phyloP scores from a whole-genome alignment of 768 basidiomycete genomes.

The Amanita rimosa region DNA sequence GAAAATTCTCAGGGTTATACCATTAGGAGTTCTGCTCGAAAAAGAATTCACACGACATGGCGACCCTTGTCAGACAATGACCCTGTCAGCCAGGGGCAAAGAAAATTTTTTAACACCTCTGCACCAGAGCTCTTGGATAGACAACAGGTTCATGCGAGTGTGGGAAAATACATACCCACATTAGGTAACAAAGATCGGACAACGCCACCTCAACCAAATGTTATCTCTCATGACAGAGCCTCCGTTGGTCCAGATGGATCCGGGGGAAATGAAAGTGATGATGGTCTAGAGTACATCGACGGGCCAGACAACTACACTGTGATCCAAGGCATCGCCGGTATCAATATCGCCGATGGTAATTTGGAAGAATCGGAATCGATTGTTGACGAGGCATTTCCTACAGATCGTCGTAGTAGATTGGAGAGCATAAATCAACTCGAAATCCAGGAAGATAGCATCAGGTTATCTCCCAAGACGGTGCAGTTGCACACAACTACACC shows the following conservation, averaged over 20 bases:
- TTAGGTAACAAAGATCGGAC: neutral
- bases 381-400: neutral
- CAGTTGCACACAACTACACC: neutral
- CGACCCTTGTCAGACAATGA: neutral
- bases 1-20: neutral
- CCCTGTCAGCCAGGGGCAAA: neutral
- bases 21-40: neutral
- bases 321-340: neutral
- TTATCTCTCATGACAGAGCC: neutral
- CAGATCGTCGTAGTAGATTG: neutral
- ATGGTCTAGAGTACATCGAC: conserved; percentile 6
- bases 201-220: neutral
- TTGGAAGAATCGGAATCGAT: neutral
- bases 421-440: neutral
- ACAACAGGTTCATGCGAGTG: neutral
- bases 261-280: neutral
- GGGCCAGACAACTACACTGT: neutral
- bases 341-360: neutral
- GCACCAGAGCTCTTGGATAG: neutral
- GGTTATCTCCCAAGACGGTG: neutral
- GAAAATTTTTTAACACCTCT: no score
- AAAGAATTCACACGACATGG: neutral
- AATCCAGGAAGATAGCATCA: neutral
- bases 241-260: neutral
- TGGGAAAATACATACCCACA: neutral